Conservation (phyloP, 495 filamentous ascomycete genomes). For the Penicillium salamii region DNA sequence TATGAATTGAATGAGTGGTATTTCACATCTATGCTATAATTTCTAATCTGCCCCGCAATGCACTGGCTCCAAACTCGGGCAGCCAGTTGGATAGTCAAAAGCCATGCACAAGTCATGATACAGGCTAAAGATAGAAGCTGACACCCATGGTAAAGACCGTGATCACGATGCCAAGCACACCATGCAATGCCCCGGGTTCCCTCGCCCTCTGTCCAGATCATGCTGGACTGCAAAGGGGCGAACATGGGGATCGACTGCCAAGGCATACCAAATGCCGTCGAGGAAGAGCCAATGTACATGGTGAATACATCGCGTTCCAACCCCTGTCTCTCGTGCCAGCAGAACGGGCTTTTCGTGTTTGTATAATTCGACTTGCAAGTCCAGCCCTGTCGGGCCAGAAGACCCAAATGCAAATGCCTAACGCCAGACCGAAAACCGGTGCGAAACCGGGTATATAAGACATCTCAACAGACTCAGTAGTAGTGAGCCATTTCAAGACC, state of each 20-base stretch:
- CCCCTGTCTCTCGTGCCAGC: not conserved
- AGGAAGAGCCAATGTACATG: not conserved
- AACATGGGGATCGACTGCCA: not conserved
- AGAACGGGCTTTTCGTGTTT: not conserved
- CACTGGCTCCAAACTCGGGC: not conserved
- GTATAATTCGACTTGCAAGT: conserved; percentile 3
- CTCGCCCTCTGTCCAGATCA: not conserved
- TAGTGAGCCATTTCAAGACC: conserved; percentile 98
- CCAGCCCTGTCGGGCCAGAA: conserved; percentile 6
- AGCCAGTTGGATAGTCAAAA: not conserved
- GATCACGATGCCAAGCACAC: not conserved
- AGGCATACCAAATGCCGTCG: not conserved
- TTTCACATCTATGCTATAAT: conserved; percentile 2
- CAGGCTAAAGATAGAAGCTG: not conserved
- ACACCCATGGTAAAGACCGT: not conserved
- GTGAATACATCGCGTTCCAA: not conserved
- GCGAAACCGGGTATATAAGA: conserved; percentile 1
- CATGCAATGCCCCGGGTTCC: not conserved
- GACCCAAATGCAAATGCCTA: conserved; percentile 15
- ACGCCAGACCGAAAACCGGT: conserved; percentile 10
- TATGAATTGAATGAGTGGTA: not conserved
- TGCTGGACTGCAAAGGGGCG: not conserved
- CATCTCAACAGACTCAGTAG: conserved; percentile 49
- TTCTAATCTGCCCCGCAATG: conserved; percentile 1
- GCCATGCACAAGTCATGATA: not conserved